These are phyloP conservation scores for Didymella pomorum DNA, from an alignment of 2,329 filamentous ascomycete species.

Conservation along the genomic window DNA sequence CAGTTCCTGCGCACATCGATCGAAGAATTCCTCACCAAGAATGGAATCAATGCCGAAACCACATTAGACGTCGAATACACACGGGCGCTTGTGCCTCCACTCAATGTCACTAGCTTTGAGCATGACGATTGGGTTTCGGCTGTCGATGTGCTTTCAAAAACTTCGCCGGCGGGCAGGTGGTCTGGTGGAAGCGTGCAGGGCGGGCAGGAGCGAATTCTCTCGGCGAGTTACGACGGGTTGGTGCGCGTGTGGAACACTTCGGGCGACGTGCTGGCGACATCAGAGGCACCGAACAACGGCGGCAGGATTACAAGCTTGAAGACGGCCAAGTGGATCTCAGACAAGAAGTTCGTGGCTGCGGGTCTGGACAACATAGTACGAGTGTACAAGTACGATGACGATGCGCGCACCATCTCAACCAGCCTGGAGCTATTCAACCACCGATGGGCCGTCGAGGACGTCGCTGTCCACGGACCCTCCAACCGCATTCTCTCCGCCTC, in stretches of 20 bases:
- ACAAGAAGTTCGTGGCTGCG: constrained; percentile 80
- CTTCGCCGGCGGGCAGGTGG: constrained; percentile 68
- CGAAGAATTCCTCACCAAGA: constrained; percentile 85
- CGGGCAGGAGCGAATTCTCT: constrained; percentile 78
- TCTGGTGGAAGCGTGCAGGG: constrained; percentile 57
- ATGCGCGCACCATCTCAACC: constrained; percentile 69
- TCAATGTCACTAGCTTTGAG: constrained; percentile 90
- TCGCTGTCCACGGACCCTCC: constrained; percentile 76
- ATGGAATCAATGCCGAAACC: constrained; percentile 88
- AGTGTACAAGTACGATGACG: constrained; percentile 86
- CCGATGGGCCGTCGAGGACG: constrained; percentile 73
- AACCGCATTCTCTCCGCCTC: constrained; percentile 86
- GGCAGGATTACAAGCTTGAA: constrained; percentile 74
- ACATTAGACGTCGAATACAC: constrained; percentile 92
- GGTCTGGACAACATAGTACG: constrained; percentile 86
- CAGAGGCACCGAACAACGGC: constrained; percentile 69
- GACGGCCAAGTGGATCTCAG: constrained; percentile 81
- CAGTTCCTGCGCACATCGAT: constrained; percentile 88
- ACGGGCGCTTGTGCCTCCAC: constrained; percentile 85
- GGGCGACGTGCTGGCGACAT: constrained; percentile 82
- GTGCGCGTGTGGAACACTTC: constrained; percentile 87
- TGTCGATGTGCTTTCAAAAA: constrained; percentile 79
- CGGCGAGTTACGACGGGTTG: constrained; percentile 90
- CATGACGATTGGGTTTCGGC: constrained; percentile 97
- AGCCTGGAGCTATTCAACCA: constrained; percentile 86